These are phyloP conservation scores for Candida arabinofermentans DNA, from an alignment of 805 yeast species.

Conservation along the genomic window DNA sequence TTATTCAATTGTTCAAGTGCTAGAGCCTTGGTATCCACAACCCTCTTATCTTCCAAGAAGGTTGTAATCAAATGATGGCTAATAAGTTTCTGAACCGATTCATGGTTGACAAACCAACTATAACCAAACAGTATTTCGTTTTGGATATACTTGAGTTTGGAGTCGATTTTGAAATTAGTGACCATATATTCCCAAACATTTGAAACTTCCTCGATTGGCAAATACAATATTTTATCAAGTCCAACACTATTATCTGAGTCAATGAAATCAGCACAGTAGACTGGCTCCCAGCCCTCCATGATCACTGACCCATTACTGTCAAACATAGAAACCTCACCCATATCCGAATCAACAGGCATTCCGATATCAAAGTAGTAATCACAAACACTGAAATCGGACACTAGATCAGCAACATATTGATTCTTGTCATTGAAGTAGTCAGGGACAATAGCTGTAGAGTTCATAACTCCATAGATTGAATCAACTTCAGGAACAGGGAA, in stretches of 20 bases:
- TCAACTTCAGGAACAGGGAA: constrained; percentile 42
- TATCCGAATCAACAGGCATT: constrained; percentile 40
- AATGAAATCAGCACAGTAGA: constrained; percentile 47
- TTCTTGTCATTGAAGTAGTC: constrained; percentile 73
- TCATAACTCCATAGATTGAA: constrained; percentile 19
- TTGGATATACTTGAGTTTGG: background rate
- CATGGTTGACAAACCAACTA: background rate
- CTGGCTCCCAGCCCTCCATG: constrained; percentile 40
- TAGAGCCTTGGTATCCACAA: too few relatives aligned
- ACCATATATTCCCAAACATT: background rate
- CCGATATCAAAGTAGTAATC: constrained; percentile 67
- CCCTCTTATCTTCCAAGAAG: too few relatives aligned
- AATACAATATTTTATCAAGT: constrained; percentile 48
- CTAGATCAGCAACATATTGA: constrained; percentile 54
- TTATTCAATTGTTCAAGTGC: background rate
- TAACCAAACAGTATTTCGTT: background rate
- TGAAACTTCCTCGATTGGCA: constrained; percentile 8
- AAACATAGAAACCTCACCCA: constrained; percentile 38
- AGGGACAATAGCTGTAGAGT: constrained; percentile 48
- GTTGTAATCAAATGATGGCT: too few relatives aligned
- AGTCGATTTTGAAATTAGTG: constrained; percentile 1
- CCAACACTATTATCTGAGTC: constrained; percentile 52
- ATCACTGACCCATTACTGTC: constrained; percentile 15
- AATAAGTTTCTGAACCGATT: background rate
- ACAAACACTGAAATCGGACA: constrained; percentile 50